Evolutionary conservation across 768 basidiomycete species (phyloP), one percentile per base, ranked within the genome.

Genomic region (Mrakia frigida): DNA sequence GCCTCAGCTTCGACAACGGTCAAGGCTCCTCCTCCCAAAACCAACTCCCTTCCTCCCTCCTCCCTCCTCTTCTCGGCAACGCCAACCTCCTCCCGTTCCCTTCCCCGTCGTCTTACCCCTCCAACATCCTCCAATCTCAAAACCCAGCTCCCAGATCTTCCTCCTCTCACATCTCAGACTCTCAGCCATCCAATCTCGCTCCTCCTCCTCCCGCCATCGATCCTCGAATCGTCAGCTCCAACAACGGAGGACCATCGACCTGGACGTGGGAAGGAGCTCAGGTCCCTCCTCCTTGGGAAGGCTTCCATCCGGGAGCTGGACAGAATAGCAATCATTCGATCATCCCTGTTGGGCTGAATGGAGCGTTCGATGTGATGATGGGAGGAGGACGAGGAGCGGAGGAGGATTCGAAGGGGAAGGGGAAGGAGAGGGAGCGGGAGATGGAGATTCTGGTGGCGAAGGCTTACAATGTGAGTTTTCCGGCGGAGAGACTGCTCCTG

Each of bases 391-490:
- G 18, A 16, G 7, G 61, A 1, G 60, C 60, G 21, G 37, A 39
- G 21, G 65, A n/a, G 33, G 18, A 39, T 10, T 1, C 9, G 65
- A 41, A 68, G 37, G 25, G 35, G 37, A 68, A 68, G 25, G 65
- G 65, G 35, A 68, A 68, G 65, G 65, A 39, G 63, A 35, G 35
- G 63, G 63, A 65, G 31, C 3, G 35, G 33, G 63, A 65, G 33
- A 33, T 28, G 2, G 46, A 50, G 46, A 50, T 60, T 6, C 21
- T 33, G 21, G 1, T 37, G 3, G 65, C 11, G 37, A 39, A 37
- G 18, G 65, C 37, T 1, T 68, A 68, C 65, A 37, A 68, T n/a
- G 65, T 68, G 39, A 68, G 65, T 39, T 25, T 9, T n/a, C n/a
- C n/a, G n/a, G n/a, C n/a, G n/a, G n/a, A n/a, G n/a, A n/a, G n/a